Base-by-base conservation (phyloP, 2,329 filamentous ascomycete species). In the Arthrobotrys entomopaga region DNA sequence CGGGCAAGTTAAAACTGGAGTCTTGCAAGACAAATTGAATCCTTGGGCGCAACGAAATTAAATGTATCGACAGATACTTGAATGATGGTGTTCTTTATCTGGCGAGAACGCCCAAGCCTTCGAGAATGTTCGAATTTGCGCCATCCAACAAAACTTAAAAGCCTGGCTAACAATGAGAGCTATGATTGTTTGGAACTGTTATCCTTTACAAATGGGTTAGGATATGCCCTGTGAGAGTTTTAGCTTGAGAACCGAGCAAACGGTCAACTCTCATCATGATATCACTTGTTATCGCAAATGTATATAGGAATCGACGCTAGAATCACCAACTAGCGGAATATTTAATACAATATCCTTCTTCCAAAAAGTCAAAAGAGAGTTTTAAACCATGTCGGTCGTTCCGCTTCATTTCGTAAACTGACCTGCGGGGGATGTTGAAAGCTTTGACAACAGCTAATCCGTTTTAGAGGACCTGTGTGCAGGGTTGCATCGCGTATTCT, bases 1-100 rank as follows among this genome's bases (percentile, higher is more conserved):
- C 40, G 69, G 69, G 34, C 59, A 73, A 19, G 75, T 76, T 22
- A 77, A 75, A 38, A 70, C 76, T 22, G 76, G 76, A 29, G 76
- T 75, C 24, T 34, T 77, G 40, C 76, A 77, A 53, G 71, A 34
- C 19, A 65, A 73, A 34, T 65, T 77, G 34, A 77, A 76, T 24
- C 70, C 70, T 22, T 76, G 76, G 76, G 76, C 76, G 29, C 49
- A 67, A n/a, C 57, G 70, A 49, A 74, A 63, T 34, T 74, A 56
- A 50, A 50, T 69, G 20, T 5, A 8, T 34, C 6, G 6, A 34
- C 29, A 56, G 13, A 8, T 38, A 19, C 15, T 56, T 40, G 52
- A 56, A 56, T 56, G 24, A 16, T 59, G 54, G 13, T n/a, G n/a
- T n/a, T 19, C 42, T 54, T 50, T 40, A 58, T 38, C 20, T 40